Base-by-base conservation (phyloP, 2,329 filamentous ascomycete genomes). In the Fusarium sp. region DNA sequence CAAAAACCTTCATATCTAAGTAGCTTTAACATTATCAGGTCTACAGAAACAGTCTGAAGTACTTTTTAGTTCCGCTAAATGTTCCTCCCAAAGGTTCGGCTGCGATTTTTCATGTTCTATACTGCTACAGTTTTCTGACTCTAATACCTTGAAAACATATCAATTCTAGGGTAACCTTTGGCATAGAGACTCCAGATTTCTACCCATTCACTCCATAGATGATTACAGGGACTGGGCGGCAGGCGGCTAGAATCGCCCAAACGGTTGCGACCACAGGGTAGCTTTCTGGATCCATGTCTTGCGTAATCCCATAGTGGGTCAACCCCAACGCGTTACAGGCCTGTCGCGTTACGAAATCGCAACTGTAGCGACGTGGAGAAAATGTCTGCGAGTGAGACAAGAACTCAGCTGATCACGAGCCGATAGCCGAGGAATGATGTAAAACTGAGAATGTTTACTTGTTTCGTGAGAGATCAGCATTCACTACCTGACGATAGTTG, bases 391-490 rank as follows among this genome's bases (percentile, higher is more conserved):
- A 37, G 57, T 53, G 48, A 61, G 59, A 45, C 57, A 62, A 45
- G 24, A 22, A 61, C 49, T 58, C 44, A 61, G 59, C 49, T 62
- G 45, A 61, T 62, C 45, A 32, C 40, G 57, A 52, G 29, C 20
- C 44, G 57, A 62, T 61, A 62, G 6, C 59, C 45, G 56, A 62
- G 34, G 24, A 29, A 61, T 44, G 45, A 62, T 62, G 57, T 37
- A 22, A n/a, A 62, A 61, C 42, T 22, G 29, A 34, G 20, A 41
- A 45, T 62, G 59, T 27, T 40, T 49, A 53, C 32, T 61, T 54
- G 56, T 61, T 61, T 61, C 58, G 29, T 41, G 42, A 30, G 29
- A 4, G 22, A n/a, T 30, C 16, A 18, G 42, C 24, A 13, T 30
- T 29, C 4, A 12, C 27, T 29, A 25, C 24, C 24, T 25, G 24